phyloP scores from a whole-genome alignment of 192 early-diverging fungal genomes.

The Coemansia sp. region DNA sequence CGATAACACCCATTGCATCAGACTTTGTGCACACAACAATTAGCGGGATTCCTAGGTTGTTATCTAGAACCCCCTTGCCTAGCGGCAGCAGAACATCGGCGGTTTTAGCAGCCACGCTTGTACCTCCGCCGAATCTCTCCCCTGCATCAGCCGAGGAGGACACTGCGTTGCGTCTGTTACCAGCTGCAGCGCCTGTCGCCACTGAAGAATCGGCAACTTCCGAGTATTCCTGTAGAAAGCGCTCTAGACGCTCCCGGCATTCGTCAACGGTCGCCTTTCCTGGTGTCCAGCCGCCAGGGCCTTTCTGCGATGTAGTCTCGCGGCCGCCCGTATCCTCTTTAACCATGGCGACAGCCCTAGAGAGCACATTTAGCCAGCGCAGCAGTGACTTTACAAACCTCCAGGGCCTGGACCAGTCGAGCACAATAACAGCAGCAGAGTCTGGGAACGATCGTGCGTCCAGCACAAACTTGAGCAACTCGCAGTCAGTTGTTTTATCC shows the following conservation, averaged over 20 bases:
- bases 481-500: slow-evolving; percentile 66
- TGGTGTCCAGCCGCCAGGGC: slow-evolving; percentile 61
- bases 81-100: slow-evolving; percentile 68
- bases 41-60: slow-evolving; percentile 87
- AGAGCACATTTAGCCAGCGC: slow-evolving; percentile 76
- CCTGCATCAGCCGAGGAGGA: background rate
- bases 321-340: slow-evolving; percentile 33
- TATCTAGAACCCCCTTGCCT: slow-evolving; percentile 75
- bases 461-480: slow-evolving; percentile 73
- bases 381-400: slow-evolving; percentile 78
- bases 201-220: slow-evolving; percentile 50
- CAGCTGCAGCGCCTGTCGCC: slow-evolving; percentile 29
- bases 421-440: slow-evolving; percentile 71
- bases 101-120: slow-evolving; percentile 1
- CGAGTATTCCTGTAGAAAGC: slow-evolving; percentile 70
- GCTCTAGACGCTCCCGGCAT: slow-evolving; percentile 69
- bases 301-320: slow-evolving; percentile 39
- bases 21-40: slow-evolving; percentile 86
- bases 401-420: slow-evolving; percentile 94
- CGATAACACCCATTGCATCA: slow-evolving; percentile 73
- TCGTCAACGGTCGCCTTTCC: slow-evolving; percentile 72
- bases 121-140: slow-evolving; percentile 2
- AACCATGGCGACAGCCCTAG: slow-evolving; percentile 59
- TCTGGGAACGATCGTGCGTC: slow-evolving; percentile 65
- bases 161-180: slow-evolving; percentile 26